Evolutionary conservation across 192 early-diverging fungal species (phyloP), one percentile per base, ranked within the genome.

Genomic region (Coemansia sp.): DNA sequence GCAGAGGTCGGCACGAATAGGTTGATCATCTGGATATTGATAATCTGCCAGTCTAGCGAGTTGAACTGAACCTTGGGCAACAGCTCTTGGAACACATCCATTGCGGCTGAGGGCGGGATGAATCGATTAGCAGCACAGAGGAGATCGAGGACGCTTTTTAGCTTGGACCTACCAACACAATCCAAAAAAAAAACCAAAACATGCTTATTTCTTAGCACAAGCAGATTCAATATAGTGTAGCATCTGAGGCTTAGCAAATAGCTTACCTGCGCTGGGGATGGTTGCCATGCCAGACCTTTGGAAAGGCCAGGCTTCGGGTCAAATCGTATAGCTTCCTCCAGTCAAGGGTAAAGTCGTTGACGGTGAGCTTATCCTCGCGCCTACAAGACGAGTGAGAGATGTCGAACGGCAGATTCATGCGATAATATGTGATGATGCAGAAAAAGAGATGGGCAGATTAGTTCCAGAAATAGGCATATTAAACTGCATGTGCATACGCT

Each of bases 291-390:
- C 90, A 84, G 47, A 84, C 76, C 75, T 91, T 91, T 57, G 91
- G 90, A 71, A 91, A 89, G 44, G 89, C 77, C 36, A 85, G 40
- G 42, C 57, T 57, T 22, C 86, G 70, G 51, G 91, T 84, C 63
- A 88, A 75, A 16, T 91, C 86, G 83, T 90, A 95, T 33, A 94
- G 68, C 29, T 90, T 90, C 43, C 88, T 67, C 95, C 95, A 96
- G 34, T 90, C 87, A 34, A 96, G 76, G n/a, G 78, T 71, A 7
- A 96, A 64, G 51, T 88, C 87, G 13, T 90, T 84, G 5, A 82
- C 76, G 4, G 88, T 89, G 20, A 96, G 66, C 47, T 55, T 44
- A 5, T 73, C 72, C 71, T 67, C 86, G 57, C 22, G 87, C 82
- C 77, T 91, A 83, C 47, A 43, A 43, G 52, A 13, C 36, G 44